Evolutionary conservation across 768 basidiomycete species (phyloP).

Genomic region (Boletus rubescentipes): DNA sequence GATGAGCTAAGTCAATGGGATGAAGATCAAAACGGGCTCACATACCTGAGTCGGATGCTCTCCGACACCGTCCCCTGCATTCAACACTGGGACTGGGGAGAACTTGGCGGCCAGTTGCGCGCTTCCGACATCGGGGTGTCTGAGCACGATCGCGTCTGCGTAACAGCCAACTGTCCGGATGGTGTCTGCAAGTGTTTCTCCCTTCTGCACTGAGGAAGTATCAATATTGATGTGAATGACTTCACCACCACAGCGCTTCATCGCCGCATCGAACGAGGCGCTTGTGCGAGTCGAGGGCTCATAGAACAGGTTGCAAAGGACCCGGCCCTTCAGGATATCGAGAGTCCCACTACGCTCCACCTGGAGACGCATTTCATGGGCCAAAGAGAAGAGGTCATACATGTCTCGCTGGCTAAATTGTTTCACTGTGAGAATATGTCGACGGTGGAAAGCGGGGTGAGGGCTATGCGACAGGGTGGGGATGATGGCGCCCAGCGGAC

Average conservation of each 20-base stretch:
- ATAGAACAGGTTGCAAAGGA: slow-evolving; percentile 92
- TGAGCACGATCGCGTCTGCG: slow-evolving; percentile 89
- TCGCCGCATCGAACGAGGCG: slow-evolving; percentile 95
- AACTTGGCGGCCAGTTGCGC: slow-evolving; percentile 95
- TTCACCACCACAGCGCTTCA: slow-evolving; percentile 97
- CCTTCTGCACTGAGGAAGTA: slow-evolving; percentile 87
- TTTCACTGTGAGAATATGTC: slow-evolving; percentile 92
- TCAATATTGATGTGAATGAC: slow-evolving; percentile 85
- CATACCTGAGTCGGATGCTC: slow-evolving; percentile 94
- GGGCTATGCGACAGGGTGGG: slow-evolving; percentile 34
- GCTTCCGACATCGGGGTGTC: slow-evolving; percentile 93
- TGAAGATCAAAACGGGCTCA: slow-evolving; percentile 2
- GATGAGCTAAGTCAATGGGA: slow-evolving; percentile 2
- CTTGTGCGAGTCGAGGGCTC: slow-evolving; percentile 97
- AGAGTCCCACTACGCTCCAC: slow-evolving; percentile 89
- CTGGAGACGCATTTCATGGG: slow-evolving; percentile 95
- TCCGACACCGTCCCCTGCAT: slow-evolving; percentile 95
- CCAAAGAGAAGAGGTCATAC: slow-evolving; percentile 90
- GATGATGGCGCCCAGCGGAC: slow-evolving; percentile 13
- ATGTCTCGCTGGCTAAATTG: slow-evolving; percentile 89
- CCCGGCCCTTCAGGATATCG: slow-evolving; percentile 87
- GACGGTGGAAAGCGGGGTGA: slow-evolving; percentile 88
- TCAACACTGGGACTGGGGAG: slow-evolving; percentile 93
- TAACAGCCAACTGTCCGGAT: slow-evolving; percentile 94
- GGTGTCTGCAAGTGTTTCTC: slow-evolving; percentile 91